phyloP scores from a whole-genome alignment of 495 filamentous ascomycete species.

The Lophiostoma macrostomum region DNA sequence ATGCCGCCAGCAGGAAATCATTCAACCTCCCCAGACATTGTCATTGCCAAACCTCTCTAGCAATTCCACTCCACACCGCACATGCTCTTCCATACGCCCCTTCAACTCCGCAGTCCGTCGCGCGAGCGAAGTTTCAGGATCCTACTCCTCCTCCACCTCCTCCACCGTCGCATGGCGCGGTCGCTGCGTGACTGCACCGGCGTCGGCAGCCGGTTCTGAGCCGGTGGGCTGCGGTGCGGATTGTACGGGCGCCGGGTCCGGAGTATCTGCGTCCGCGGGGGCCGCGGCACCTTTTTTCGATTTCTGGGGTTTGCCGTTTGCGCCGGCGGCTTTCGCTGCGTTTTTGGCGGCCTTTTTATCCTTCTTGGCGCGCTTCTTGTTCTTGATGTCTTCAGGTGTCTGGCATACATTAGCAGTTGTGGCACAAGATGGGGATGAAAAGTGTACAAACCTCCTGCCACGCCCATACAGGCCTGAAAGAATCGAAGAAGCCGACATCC shows the following conservation, averaged over 20 bases:
- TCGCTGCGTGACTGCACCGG: conserved; percentile 16
- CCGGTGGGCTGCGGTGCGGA: conserved; percentile 23
- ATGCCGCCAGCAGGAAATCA: too few species aligned
- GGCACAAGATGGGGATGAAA: conserved; percentile 1
- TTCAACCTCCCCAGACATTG: too few species aligned
- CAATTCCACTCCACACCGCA: not conserved
- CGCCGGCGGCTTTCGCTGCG: not conserved
- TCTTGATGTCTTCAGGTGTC: conserved; percentile 28
- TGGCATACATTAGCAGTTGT: not conserved
- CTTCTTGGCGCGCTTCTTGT: conserved; percentile 24
- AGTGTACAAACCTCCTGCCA: conserved; percentile 92
- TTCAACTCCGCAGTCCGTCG: not conserved
- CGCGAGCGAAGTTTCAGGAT: too few species aligned
- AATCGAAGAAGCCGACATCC: conserved; percentile 97
- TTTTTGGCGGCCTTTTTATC: conserved; percentile 13
- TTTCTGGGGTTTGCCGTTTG: conserved; percentile 10
- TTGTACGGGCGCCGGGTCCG: conserved; percentile 8
- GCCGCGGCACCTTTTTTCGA: conserved; percentile 10
- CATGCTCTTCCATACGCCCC: not conserved
- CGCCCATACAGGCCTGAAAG: conserved; percentile 93
- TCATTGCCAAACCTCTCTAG: too few species aligned
- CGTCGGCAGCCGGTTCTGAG: conserved; percentile 1
- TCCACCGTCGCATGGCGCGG: conserved; percentile 25
- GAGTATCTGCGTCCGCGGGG: not conserved
- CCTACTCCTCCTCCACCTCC: conserved; percentile 30